A percentile compares a stretch with the other conserved stretches of the same genome.
phyloP scores from a whole-genome alignment of 495 filamentous ascomycete species.

The Xylaria scruposa region DNA sequence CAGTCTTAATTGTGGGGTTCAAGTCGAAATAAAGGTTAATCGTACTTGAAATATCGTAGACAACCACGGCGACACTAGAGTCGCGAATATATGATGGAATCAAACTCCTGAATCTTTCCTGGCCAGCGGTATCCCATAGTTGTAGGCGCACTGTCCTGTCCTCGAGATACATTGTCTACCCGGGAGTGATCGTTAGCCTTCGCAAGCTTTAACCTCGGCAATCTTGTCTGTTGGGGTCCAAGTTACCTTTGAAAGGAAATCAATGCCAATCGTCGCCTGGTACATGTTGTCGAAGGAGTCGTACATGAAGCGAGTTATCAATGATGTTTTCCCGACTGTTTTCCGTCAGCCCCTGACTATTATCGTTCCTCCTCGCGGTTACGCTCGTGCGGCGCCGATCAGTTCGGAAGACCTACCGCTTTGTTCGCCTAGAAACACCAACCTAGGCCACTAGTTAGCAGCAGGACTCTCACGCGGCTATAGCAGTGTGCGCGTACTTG shows the following conservation, averaged over 20 bases:
- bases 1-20: constrained; percentile 20
- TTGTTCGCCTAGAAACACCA: constrained; percentile 97
- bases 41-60: constrained; percentile 95
- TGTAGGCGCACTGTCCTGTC: constrained; percentile 97
- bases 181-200: constrained; percentile 34
- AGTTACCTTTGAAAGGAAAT: constrained; percentile 95
- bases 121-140: constrained; percentile 97
- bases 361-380: constrained; percentile 7
- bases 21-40: neutral
- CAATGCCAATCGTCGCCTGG: constrained; percentile 98
- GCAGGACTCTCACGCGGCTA: neutral
- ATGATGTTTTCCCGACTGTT: constrained; percentile 94
- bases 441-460: constrained; percentile 55
- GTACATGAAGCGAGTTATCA: constrained; percentile 99
- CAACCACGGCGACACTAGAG: constrained; percentile 94
- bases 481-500: constrained; percentile 68
- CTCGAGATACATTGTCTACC: constrained; percentile 98
- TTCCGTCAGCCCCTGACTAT: constrained; percentile 18
- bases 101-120: constrained; percentile 94
- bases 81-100: constrained; percentile 99
- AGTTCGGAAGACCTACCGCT: constrained; percentile 72
- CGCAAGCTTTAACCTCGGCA: neutral
- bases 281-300: constrained; percentile 99
- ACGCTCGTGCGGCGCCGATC: constrained; percentile 4
- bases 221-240: neutral